A percentile compares a stretch with the other conserved stretches of the same genome.
These are phyloP conservation scores for Piper longum DNA, from an alignment of 164 flowering plant species.

Conservation along the genomic window DNA sequence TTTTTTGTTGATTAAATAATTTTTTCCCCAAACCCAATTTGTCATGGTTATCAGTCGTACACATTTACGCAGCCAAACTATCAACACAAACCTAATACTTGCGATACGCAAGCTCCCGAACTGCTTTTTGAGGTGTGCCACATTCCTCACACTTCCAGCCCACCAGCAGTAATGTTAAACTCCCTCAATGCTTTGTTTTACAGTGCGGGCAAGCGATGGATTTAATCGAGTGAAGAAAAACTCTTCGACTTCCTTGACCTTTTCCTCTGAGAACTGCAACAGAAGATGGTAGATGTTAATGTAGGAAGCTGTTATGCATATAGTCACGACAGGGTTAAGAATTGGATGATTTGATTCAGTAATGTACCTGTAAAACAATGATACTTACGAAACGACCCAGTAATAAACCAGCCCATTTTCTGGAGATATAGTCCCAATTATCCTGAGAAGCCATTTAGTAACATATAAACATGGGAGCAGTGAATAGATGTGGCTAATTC, in stretches of 20 bases:
- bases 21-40: too few species aligned
- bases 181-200: constrained; percentile 86
- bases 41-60: too few species aligned
- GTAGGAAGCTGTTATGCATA: background rate
- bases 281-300: background rate
- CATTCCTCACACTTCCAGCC: constrained; percentile 50
- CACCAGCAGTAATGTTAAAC: constrained; percentile 62
- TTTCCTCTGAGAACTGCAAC: constrained; percentile 58
- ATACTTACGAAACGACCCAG: constrained; percentile 61
- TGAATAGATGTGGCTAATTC: background rate
- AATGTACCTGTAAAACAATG: constrained; percentile 58
- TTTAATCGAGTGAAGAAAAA: constrained; percentile 46
- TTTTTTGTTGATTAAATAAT: too few species aligned
- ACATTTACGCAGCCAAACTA: too few species aligned
- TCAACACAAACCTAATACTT: constrained; percentile 16
- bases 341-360: constrained; percentile 1
- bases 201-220: constrained; percentile 56
- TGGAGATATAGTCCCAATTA: constrained; percentile 62
- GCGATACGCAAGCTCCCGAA: constrained; percentile 42
- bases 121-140: constrained; percentile 37
- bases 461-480: background rate
- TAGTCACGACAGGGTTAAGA: background rate
- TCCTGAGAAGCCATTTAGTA: constrained; percentile 29
- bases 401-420: constrained; percentile 61
- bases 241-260: constrained; percentile 58